Evolutionary conservation across 73 alveolate genomes (phyloP).

Genomic region (Paramecium tetraurelia): DNA sequence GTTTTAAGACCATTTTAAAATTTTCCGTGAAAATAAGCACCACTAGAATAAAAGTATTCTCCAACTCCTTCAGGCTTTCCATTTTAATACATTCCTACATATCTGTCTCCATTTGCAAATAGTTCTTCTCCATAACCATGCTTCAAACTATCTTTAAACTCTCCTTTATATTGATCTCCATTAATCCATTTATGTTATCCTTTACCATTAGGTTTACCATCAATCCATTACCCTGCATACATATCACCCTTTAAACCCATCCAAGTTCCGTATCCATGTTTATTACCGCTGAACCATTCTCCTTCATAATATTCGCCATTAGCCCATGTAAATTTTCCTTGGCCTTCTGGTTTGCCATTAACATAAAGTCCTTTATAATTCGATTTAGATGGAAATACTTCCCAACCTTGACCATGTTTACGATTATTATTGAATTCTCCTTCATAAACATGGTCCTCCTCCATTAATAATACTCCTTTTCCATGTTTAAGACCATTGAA

Average conservation of each 20-base stretch:
- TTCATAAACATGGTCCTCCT: neutral
- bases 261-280: constrained; percentile 76
- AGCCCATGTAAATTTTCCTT: constrained; percentile 72
- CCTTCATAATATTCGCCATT: constrained; percentile 77
- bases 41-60: constrained; percentile 8
- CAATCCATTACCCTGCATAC: constrained; percentile 67
- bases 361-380: constrained; percentile 73
- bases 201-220: constrained; percentile 71
- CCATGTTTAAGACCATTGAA: constrained; percentile 12
- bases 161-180: constrained; percentile 58
- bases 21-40: constrained; percentile 6
- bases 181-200: constrained; percentile 55
- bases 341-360: constrained; percentile 77
- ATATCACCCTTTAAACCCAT: constrained; percentile 62
- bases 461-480: neutral
- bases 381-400: constrained; percentile 62
- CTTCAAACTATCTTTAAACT: constrained; percentile 44
- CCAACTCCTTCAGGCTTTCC: constrained; percentile 64
- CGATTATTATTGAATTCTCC: constrained; percentile 56
- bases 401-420: constrained; percentile 75
- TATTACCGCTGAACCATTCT: constrained; percentile 75
- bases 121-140: constrained; percentile 53
- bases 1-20: constrained; percentile 37
- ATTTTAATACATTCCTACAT: constrained; percentile 45
- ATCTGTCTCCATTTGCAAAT: constrained; percentile 51